These are phyloP conservation scores for Thalassiosira ordinaria DNA, from an alignment of 352 stramenopile genomes.

Conservation along the genomic window DNA sequence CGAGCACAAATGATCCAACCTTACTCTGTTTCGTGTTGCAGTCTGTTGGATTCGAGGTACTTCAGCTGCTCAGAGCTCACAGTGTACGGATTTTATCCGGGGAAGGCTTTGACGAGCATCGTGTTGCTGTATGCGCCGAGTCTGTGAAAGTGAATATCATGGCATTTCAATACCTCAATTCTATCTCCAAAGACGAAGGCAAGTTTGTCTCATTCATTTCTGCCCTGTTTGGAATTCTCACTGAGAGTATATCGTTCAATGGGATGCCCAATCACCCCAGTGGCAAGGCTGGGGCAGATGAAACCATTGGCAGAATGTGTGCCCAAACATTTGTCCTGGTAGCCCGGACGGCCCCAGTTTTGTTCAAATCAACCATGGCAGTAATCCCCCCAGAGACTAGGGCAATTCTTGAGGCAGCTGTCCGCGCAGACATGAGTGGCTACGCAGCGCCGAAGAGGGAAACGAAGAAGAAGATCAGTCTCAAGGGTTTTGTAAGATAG, in stretches of 20 bases:
- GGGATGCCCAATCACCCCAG: slow-evolving; percentile 80
- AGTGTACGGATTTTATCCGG: slow-evolving; percentile 29
- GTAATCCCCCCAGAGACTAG: slow-evolving; percentile 59
- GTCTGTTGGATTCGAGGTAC: slow-evolving; percentile 63
- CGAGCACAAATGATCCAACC: slow-evolving; percentile 30
- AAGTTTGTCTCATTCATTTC: slow-evolving; percentile 65
- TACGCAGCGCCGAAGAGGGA: slow-evolving; percentile 62
- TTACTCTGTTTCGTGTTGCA: slow-evolving; percentile 55
- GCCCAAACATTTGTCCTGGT: slow-evolving; percentile 80
- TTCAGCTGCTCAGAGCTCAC: slow-evolving; percentile 68
- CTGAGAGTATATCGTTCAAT: slow-evolving; percentile 77
- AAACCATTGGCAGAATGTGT: slow-evolving; percentile 73
- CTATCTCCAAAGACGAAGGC: slow-evolving; percentile 50
- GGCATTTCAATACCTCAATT: slow-evolving; percentile 71
- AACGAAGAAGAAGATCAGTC: slow-evolving; percentile 81
- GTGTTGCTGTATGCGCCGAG: slow-evolving; percentile 66
- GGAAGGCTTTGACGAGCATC: slow-evolving; percentile 43
- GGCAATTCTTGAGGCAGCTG: slow-evolving; percentile 74
- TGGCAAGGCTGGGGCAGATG: slow-evolving; percentile 62
- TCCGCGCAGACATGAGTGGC: slow-evolving; percentile 83
- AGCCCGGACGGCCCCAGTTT: slow-evolving; percentile 61
- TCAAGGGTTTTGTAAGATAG: slow-evolving; percentile 69
- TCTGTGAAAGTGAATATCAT: slow-evolving; percentile 78
- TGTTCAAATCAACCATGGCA: slow-evolving; percentile 79
- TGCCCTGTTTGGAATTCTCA: slow-evolving; percentile 69